phyloP scores from a whole-genome alignment of 129 eudicot genomes.

The Ambrosia artemisiifolia region DNA sequence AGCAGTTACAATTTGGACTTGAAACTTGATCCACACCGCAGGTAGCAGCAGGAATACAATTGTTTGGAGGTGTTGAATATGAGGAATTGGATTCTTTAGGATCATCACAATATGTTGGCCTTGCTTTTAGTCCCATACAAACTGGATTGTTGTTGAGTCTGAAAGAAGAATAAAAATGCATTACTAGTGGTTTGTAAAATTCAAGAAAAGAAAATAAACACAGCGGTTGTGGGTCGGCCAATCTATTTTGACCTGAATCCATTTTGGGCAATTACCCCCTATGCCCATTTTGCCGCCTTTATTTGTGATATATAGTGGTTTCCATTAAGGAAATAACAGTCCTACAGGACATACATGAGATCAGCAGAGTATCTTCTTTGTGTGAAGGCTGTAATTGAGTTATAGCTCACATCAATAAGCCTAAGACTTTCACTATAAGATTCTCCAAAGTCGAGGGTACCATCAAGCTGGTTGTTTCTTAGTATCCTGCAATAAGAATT shows the following conservation, averaged over 20 bases:
- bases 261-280: no score
- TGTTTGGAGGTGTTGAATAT: constrained; percentile 44
- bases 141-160: constrained; percentile 60
- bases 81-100: constrained; percentile 33
- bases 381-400: constrained; percentile 38
- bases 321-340: not conserved
- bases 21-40: constrained; percentile 43
- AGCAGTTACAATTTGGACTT: constrained; percentile 69
- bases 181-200: not conserved
- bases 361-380: constrained; percentile 22
- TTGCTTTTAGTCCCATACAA: constrained; percentile 38
- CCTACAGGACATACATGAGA: constrained; percentile 37
- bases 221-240: no score
- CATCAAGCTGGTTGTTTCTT: constrained; percentile 47
- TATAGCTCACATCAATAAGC: constrained; percentile 51
- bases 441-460: constrained; percentile 48
- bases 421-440: constrained; percentile 41
- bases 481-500: constrained; percentile 35
- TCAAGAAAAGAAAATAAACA: no score
- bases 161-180: constrained; percentile 13
- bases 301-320: not conserved
- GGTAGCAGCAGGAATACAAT: constrained; percentile 39
- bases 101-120: constrained; percentile 35
- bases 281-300: not conserved
- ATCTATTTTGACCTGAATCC: no score